phyloP scores from a whole-genome alignment of 164 flowering plant species.

The Buxus sempervirens region DNA sequence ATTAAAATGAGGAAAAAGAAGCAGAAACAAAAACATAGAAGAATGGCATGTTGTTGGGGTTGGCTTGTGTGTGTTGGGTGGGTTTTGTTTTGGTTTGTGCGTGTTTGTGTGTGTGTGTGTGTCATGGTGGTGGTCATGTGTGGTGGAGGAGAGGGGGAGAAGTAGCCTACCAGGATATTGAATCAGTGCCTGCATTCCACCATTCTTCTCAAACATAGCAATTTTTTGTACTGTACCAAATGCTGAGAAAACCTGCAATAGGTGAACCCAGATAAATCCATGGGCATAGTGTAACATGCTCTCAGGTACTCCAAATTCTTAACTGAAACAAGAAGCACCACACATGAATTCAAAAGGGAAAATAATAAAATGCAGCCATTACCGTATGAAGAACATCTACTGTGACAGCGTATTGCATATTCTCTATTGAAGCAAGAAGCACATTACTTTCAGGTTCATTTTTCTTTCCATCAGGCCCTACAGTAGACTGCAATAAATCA shows the following conservation, averaged over 20 bases:
- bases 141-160: neutral
- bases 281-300: neutral
- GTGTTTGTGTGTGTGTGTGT: too few relatives aligned
- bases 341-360: neutral
- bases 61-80: too few relatives aligned
- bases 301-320: neutral
- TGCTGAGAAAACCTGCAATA: conserved; percentile 79
- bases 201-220: conserved; percentile 96
- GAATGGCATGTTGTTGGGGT: too few relatives aligned
- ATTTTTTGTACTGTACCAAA: conserved; percentile 88
- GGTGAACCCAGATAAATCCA: conserved; percentile 2
- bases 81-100: too few relatives aligned
- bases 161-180: conserved; percentile 74
- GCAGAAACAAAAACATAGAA: too few relatives aligned
- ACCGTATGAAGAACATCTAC: conserved; percentile 91
- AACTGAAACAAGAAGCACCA: neutral
- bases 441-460: conserved; percentile 84
- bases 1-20: too few relatives aligned
- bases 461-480: conserved; percentile 86
- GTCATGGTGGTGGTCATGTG: too few relatives aligned
- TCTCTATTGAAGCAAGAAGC: conserved; percentile 87
- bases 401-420: conserved; percentile 93
- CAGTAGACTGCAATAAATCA: conserved; percentile 43
- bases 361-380: conserved; percentile 4
- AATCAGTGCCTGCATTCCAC: conserved; percentile 77